phyloP scores from a whole-genome alignment of 2,329 filamentous ascomycete genomes.

The Sarocladiaceae sp. region DNA sequence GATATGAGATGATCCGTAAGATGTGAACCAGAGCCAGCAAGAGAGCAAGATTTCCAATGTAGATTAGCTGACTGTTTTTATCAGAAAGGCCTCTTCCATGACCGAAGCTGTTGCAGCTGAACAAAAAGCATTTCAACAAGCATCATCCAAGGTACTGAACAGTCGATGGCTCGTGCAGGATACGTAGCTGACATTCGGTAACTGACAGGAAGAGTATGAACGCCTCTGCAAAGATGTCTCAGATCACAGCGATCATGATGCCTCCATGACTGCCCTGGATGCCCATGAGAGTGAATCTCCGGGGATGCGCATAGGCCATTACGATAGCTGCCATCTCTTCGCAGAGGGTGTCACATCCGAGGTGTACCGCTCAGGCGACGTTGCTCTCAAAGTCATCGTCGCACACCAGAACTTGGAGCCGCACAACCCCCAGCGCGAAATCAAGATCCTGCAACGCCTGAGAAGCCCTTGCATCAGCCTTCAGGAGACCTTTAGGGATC shows the following conservation, averaged over 20 bases:
- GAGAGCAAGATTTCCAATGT: neutral
- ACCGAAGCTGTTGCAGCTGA: slow-evolving; percentile 58
- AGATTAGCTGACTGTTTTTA: too few species aligned
- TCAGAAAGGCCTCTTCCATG: slow-evolving; percentile 14
- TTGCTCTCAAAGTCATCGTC: slow-evolving; percentile 80
- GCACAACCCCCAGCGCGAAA: slow-evolving; percentile 76
- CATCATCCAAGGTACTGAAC: slow-evolving; percentile 48
- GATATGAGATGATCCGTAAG: slow-evolving; percentile 57
- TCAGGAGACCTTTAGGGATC: slow-evolving; percentile 66
- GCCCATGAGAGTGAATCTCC: slow-evolving; percentile 13
- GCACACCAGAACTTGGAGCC: slow-evolving; percentile 65
- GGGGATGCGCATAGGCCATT: slow-evolving; percentile 46
- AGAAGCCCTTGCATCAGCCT: slow-evolving; percentile 57
- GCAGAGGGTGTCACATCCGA: slow-evolving; percentile 70
- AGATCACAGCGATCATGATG: neutral
- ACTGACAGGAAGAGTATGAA: slow-evolving; percentile 52
- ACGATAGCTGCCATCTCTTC: slow-evolving; percentile 47
- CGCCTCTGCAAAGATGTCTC: slow-evolving; percentile 24
- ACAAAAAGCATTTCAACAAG: slow-evolving; percentile 53
- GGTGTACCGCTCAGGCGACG: slow-evolving; percentile 62
- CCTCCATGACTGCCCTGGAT: neutral
- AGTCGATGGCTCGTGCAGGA: slow-evolving; percentile 10
- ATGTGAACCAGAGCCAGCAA: slow-evolving; percentile 20
- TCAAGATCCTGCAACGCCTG: slow-evolving; percentile 60
- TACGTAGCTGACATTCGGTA: neutral